A percentile compares a stretch with the other conserved stretches of the same genome.
Evolutionary conservation across 2,329 filamentous ascomycete species (phyloP).

Genomic region (Diaporthe humulicola): DNA sequence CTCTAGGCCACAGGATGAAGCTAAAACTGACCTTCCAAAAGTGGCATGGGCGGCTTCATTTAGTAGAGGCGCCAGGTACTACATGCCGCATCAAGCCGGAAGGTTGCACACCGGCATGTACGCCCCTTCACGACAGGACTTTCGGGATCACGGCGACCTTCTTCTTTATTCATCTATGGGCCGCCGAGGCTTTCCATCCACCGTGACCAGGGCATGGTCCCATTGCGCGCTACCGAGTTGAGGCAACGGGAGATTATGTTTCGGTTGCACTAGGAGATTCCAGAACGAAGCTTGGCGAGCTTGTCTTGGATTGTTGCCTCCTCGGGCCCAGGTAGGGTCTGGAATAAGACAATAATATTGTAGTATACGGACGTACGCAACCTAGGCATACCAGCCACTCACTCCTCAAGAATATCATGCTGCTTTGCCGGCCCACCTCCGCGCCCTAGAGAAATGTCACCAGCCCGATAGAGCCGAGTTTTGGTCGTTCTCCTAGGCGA

Average conservation of each 20-base stretch:
- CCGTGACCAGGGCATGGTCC: neutral
- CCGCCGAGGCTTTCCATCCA: neutral
- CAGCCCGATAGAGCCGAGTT: too few relatives aligned
- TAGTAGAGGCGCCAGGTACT: neutral
- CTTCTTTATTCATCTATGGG: neutral
- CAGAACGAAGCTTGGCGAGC: conserved; percentile 8
- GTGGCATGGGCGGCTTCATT: neutral
- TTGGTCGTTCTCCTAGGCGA: neutral
- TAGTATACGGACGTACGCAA: neutral
- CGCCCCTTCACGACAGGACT: neutral
- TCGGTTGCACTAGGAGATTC: neutral
- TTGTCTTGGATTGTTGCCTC: neutral
- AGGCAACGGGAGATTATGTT: neutral
- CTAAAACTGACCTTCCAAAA: conserved; percentile 14
- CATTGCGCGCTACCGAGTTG: neutral
- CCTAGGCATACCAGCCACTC: neutral
- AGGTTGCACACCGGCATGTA: neutral
- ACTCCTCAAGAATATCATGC: neutral
- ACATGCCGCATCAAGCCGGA: conserved; percentile 18
- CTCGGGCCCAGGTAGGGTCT: conserved; percentile 1
- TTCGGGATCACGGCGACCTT: neutral
- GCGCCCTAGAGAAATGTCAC: neutral
- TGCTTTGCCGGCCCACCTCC: neutral
- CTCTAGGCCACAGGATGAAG: neutral
- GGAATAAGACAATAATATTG: neutral